Evolutionary conservation across 1,139 yeast genomes (phyloP).

Genomic region (Maudiozyma humilis): DNA sequence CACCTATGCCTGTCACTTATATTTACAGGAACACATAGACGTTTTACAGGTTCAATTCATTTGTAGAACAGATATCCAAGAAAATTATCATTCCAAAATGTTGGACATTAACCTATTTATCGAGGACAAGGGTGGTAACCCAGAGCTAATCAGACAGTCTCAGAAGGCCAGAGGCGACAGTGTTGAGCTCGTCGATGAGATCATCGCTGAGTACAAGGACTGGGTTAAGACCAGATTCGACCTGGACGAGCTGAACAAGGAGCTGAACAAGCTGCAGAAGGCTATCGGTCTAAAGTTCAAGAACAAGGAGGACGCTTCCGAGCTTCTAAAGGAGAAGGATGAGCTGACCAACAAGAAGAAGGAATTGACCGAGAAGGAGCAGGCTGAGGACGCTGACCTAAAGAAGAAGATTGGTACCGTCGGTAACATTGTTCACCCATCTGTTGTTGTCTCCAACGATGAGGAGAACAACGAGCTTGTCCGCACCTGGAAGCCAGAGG

Average conservation of each 20-base stretch:
- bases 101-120: conserved; percentile 85
- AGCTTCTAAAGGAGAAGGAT: conserved; percentile 73
- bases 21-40: too few species aligned
- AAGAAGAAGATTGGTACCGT: conserved; percentile 76
- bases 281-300: conserved; percentile 87
- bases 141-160: conserved; percentile 76
- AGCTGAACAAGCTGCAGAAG: conserved; percentile 80
- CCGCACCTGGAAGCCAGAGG: conserved; percentile 78
- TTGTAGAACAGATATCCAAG: too few species aligned
- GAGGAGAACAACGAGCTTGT: conserved; percentile 88
- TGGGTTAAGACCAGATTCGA: conserved; percentile 93
- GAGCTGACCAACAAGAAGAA: conserved; percentile 62
- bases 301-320: conserved; percentile 89
- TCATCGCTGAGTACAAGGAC: conserved; percentile 77
- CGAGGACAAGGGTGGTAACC: conserved; percentile 94
- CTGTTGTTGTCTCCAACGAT: conserved; percentile 78
- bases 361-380: conserved; percentile 56
- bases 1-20: too few species aligned
- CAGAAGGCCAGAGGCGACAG: conserved; percentile 92
- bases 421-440: conserved; percentile 89
- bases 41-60: too few species aligned
- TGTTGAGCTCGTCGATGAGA: conserved; percentile 92
- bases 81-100: conserved; percentile 42
- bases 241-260: conserved; percentile 82
- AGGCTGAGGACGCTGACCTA: conserved; percentile 67